A percentile compares a stretch with the other conserved stretches of the same genome.
These are phyloP conservation scores for Exophiala dermatitidis DNA, from an alignment of 2,329 filamentous ascomycete species.

Conservation along the genomic window DNA sequence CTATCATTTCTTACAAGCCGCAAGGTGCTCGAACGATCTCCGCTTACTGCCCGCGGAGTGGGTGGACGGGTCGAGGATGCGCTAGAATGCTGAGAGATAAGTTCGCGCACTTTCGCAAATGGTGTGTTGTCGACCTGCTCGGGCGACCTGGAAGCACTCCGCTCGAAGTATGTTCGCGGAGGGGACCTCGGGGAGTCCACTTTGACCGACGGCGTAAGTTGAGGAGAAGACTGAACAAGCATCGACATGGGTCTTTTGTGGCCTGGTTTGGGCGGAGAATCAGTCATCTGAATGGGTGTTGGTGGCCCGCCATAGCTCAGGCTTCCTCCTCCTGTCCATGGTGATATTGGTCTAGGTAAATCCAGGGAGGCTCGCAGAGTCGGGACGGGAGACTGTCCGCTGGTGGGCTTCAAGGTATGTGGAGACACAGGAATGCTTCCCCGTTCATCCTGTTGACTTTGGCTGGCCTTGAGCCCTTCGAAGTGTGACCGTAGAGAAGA, in stretches of 20 bases:
- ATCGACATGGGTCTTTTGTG: constrained; percentile 47
- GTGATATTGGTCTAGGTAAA: constrained; percentile 35
- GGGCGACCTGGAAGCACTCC: constrained; percentile 24
- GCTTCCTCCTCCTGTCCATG: constrained; percentile 32
- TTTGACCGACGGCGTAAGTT: constrained; percentile 37
- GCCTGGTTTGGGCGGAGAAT: constrained; percentile 54
- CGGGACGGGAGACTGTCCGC: constrained; percentile 29
- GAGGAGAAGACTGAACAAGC: constrained; percentile 37
- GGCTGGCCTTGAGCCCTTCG: constrained; percentile 38
- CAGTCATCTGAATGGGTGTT: constrained; percentile 29
- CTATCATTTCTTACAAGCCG: not conserved
- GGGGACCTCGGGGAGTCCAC: constrained; percentile 41
- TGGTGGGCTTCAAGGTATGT: constrained; percentile 29
- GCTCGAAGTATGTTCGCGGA: constrained; percentile 31
- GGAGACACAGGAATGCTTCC: constrained; percentile 27
- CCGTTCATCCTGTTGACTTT: constrained; percentile 7
- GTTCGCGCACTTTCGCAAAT: constrained; percentile 22
- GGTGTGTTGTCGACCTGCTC: constrained; percentile 22
- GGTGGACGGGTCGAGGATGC: constrained; percentile 25
- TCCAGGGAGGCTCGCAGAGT: constrained; percentile 38
- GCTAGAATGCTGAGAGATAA: constrained; percentile 25
- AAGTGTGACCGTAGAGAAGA: constrained; percentile 45
- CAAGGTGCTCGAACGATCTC: constrained; percentile 1
- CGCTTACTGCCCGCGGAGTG: constrained; percentile 16
- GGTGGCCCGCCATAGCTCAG: constrained; percentile 22